A percentile compares a stretch with the other conserved stretches of the same genome.
Evolutionary conservation across 768 basidiomycete species (phyloP).

Genomic region (Kwoniella europaea): DNA sequence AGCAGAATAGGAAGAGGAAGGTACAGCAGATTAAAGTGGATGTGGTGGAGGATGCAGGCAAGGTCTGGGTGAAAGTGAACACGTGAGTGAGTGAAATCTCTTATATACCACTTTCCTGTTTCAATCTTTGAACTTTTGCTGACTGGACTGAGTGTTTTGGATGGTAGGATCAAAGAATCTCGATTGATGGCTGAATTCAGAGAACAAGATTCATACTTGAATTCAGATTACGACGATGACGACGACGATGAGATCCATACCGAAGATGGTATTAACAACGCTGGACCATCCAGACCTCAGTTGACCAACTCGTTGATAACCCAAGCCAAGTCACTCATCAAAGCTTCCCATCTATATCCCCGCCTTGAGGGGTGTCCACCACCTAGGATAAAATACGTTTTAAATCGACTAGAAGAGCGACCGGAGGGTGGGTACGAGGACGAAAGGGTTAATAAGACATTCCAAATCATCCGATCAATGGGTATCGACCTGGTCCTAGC

Average conservation of each 20-base stretch:
- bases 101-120: neutral
- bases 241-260: slow-evolving; percentile 14
- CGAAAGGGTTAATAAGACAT: slow-evolving; percentile 68
- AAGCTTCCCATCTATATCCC: slow-evolving; percentile 68
- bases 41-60: slow-evolving; percentile 75
- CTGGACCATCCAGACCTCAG: slow-evolving; percentile 13
- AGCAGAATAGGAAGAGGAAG: slow-evolving; percentile 13
- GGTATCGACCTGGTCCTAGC: slow-evolving; percentile 69
- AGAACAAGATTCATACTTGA: slow-evolving; percentile 80
- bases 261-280: neutral
- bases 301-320: slow-evolving; percentile 76
- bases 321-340: slow-evolving; percentile 71
- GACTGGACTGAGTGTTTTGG: neutral
- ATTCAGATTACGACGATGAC: slow-evolving; percentile 63
- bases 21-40: slow-evolving; percentile 69
- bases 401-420: slow-evolving; percentile 68
- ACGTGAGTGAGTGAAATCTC: slow-evolving; percentile 66
- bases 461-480: slow-evolving; percentile 66
- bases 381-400: slow-evolving; percentile 62
- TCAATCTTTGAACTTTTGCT: neutral
- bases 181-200: slow-evolving; percentile 78
- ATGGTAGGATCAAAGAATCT: slow-evolving; percentile 71
- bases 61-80: slow-evolving; percentile 81
- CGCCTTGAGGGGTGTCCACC: slow-evolving; percentile 57
- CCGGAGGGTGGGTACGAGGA: slow-evolving; percentile 57